Conservation (phyloP, 768 basidiomycete species). For the Boletus rubropictus region DNA sequence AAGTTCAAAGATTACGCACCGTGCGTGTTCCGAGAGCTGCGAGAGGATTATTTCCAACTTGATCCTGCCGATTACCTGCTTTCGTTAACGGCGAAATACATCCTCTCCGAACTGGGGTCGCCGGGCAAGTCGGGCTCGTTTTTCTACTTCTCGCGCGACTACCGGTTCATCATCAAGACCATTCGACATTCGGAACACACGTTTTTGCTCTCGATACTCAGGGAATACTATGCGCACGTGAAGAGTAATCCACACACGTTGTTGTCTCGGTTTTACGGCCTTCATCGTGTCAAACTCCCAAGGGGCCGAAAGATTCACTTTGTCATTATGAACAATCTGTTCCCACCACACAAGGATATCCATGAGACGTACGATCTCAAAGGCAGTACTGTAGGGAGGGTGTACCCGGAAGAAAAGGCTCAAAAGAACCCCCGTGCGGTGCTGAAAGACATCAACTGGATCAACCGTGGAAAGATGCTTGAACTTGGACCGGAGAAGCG, state of each 20-base stretch:
- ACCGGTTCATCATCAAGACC: constrained; percentile 99
- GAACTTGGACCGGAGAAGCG: constrained; percentile 96
- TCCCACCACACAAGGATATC: constrained; percentile 94
- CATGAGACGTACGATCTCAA: constrained; percentile 98
- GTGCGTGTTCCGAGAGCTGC: constrained; percentile 92
- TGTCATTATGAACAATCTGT: constrained; percentile 99
- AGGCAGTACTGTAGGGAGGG: constrained; percentile 84
- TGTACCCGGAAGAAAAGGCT: constrained; percentile 80
- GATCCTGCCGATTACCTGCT: constrained; percentile 98
- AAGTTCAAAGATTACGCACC: constrained; percentile 99
- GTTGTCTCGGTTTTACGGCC: constrained; percentile 90
- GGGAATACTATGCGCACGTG: constrained; percentile 79
- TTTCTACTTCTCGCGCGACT: constrained; percentile 98
- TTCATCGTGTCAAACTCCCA: constrained; percentile 96
- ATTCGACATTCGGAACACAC: constrained; percentile 93
- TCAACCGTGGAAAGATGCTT: constrained; percentile 66
- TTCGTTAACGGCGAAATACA: constrained; percentile 95
- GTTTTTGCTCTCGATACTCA: constrained; percentile 81
- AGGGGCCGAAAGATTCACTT: constrained; percentile 95
- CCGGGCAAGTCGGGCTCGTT: constrained; percentile 98
- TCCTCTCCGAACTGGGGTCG: constrained; percentile 94
- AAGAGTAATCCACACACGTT: constrained; percentile 90
- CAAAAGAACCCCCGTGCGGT: constrained; percentile 78
- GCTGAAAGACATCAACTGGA: constrained; percentile 96
- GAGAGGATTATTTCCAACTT: constrained; percentile 90